phyloP scores from a whole-genome alignment of 768 basidiomycete species.

The Boletus reticulatus region DNA sequence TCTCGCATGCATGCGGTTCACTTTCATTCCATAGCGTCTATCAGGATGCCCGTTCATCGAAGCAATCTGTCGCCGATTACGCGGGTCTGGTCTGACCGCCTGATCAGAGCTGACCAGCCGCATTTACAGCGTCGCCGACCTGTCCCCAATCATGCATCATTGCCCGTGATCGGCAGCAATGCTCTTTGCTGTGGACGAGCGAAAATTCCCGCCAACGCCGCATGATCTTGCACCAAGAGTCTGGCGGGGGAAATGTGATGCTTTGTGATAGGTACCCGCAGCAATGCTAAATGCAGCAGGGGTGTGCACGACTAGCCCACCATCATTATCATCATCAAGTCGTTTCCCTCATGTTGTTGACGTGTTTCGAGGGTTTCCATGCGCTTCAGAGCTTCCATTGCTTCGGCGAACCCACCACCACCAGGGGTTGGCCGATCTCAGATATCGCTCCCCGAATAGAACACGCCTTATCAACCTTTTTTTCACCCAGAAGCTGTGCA shows the following conservation, averaged over 20 bases:
- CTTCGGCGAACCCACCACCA: constrained; percentile 21
- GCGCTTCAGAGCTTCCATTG: constrained; percentile 13
- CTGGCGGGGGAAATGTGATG: constrained; percentile 6
- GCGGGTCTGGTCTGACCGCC: constrained; percentile 11
- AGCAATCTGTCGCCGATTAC: constrained; percentile 19
- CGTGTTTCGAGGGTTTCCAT: constrained; percentile 22
- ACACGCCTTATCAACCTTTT: constrained; percentile 28
- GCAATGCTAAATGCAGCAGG: constrained; percentile 12
- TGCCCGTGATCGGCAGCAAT: constrained; percentile 26
- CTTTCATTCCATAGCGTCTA: constrained; percentile 13
- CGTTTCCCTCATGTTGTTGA: constrained; percentile 25
- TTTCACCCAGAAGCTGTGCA: constrained; percentile 13
- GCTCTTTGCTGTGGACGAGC: constrained; percentile 8
- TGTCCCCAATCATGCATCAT: constrained; percentile 26
- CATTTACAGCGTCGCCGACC: constrained; percentile 24
- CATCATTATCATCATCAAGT: constrained; percentile 13
- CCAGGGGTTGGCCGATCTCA: constrained; percentile 22
- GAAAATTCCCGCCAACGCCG: constrained; percentile 10
- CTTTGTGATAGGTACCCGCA: background rate
- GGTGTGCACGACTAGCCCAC: constrained; percentile 6
- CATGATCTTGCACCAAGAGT: constrained; percentile 7
- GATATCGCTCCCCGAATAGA: constrained; percentile 13
- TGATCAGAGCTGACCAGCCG: constrained; percentile 3
- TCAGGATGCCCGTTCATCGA: constrained; percentile 12
- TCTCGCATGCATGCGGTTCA: constrained; percentile 8